phyloP scores from a whole-genome alignment of 352 stramenopile genomes.

The Paralagenidium karlingii region DNA sequence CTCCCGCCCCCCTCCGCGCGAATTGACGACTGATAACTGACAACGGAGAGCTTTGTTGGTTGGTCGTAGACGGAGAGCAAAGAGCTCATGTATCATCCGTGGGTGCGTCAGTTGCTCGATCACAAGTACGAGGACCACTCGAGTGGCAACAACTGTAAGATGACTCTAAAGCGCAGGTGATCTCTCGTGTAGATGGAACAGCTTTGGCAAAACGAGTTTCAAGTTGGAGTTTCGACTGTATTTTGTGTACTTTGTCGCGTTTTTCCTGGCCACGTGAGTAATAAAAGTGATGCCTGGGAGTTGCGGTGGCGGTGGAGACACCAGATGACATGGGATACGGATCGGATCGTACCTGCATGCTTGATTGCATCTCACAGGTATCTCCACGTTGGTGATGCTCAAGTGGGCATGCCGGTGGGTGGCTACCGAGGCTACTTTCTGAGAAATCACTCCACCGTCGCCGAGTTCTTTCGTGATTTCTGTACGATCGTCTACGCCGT shows the following conservation, averaged over 20 bases:
- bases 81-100: constrained; percentile 61
- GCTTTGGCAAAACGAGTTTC: constrained; percentile 53
- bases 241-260: constrained; percentile 54
- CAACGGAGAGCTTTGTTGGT: not conserved
- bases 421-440: constrained; percentile 57
- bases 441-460: constrained; percentile 11
- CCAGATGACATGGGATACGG: not conserved
- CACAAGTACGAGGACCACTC: constrained; percentile 34
- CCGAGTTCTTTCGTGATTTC: constrained; percentile 47
- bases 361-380: constrained; percentile 22
- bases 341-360: not conserved
- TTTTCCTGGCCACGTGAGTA: constrained; percentile 62
- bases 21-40: not conserved
- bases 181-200: constrained; percentile 57
- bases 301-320: too few relatives aligned
- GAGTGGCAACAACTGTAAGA: not conserved
- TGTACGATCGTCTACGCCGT: constrained; percentile 36
- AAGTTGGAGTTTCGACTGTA: constrained; percentile 65
- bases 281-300: too few relatives aligned
- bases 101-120: constrained; percentile 60
- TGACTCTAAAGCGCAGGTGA: not conserved
- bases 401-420: constrained; percentile 53
- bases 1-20: not conserved
- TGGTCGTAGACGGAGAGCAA: constrained; percentile 55
- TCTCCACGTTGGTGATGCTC: constrained; percentile 53